These are phyloP conservation scores for Ceratobasidium sp. DNA, from an alignment of 1,284 basidiomycete species.

Conservation along the genomic window DNA sequence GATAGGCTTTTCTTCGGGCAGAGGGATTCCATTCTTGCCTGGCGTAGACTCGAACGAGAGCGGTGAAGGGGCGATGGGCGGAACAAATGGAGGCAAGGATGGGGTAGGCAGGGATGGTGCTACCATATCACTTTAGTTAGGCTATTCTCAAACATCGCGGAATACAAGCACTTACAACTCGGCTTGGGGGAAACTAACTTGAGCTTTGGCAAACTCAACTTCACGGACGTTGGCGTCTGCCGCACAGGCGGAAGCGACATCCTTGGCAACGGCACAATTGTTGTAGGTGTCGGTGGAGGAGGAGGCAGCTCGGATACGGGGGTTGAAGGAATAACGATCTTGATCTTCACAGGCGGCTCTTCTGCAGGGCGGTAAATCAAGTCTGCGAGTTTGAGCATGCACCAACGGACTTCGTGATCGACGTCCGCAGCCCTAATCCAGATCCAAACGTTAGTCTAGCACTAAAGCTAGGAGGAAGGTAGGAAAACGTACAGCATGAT, in stretches of 20 bases:
- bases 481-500: constrained; percentile 75
- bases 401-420: constrained; percentile 92
- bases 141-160: background rate
- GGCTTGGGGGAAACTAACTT: constrained; percentile 31
- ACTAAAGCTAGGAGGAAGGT: background rate
- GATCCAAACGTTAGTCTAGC: background rate
- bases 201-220: constrained; percentile 41
- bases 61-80: constrained; percentile 27
- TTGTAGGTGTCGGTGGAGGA: constrained; percentile 33
- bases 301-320: constrained; percentile 68
- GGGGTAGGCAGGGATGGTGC: constrained; percentile 14
- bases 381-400: constrained; percentile 92
- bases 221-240: constrained; percentile 35
- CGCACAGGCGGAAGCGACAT: constrained; percentile 24
- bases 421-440: constrained; percentile 72
- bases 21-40: constrained; percentile 14
- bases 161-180: constrained; percentile 7
- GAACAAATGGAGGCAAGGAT: constrained; percentile 29
- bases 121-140: background rate
- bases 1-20: constrained; percentile 8
- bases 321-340: constrained; percentile 80
- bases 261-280: constrained; percentile 32
- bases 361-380: constrained; percentile 85
- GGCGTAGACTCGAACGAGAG: constrained; percentile 40
- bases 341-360: constrained; percentile 86